Base-by-base conservation (phyloP, 2,329 filamentous ascomycete species). In the Endocalyx cinctus region DNA sequence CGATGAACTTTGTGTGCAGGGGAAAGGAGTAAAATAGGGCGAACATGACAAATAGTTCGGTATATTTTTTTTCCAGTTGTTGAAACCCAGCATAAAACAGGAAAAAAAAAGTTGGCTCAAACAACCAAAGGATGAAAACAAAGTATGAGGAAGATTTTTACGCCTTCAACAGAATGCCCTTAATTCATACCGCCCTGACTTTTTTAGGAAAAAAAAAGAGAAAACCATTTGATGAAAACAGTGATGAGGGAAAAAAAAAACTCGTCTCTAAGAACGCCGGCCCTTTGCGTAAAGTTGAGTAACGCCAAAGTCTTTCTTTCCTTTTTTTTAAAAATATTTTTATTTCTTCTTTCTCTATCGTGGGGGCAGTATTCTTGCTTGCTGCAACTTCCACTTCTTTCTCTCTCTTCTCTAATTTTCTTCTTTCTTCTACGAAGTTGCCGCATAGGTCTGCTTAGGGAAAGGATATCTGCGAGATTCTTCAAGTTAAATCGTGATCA, bases 371-470 rank as follows among this genome's bases (percentile, higher is more conserved):
- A n/a, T n/a, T n/a, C n/a, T n/a, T n/a, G n/a, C n/a, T n/a, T n/a
- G n/a, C n/a, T n/a, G n/a, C n/a, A n/a, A n/a, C n/a, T n/a, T n/a
- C n/a, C n/a, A n/a, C n/a, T n/a, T n/a, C n/a, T n/a, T n/a, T n/a
- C n/a, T n/a, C n/a, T 3, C 17, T 22, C 17, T 30, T 30, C 15
- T 15, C 4, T 5, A 14, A 8, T 23, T 23, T 23, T 23, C 20
- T 23, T 23, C 10, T 14, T 8, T n/a, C 8, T 23, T 38, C 19
- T 51, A 54, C 25, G 50, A 48, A 29, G 66, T 66, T 44, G 71
- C 58, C 51, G 72, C 63, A 66, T 87, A 90, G 47, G 77, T 69
- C 65, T 89, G 79, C 74, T 90, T 89, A 55, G 84, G 84, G 71
- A 79, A 84, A 48, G 86, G 86, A 70, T 79, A 89, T 48, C 84